Evolutionary conservation across 768 basidiomycete species (phyloP).

Genomic region (Boletus huronensis): DNA sequence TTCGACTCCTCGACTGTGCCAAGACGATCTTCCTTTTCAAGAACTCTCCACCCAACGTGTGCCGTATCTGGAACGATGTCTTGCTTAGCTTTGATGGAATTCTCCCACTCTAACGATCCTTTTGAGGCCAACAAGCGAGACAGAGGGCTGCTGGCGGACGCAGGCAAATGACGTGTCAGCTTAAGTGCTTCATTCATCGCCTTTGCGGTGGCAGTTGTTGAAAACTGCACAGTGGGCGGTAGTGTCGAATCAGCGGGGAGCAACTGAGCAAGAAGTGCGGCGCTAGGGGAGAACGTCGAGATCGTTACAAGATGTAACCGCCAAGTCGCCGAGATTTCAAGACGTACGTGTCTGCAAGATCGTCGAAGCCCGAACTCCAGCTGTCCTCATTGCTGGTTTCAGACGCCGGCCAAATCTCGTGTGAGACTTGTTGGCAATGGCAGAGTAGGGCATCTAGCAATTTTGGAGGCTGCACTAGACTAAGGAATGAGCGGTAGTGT

Average conservation of each 20-base stretch:
- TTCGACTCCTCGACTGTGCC: conserved; percentile 41
- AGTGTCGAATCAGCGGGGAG: conserved; percentile 51
- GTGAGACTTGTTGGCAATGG: conserved; percentile 49
- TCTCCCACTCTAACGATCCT: conserved; percentile 76
- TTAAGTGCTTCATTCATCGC: conserved; percentile 58
- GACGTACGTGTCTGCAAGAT: conserved; percentile 59
- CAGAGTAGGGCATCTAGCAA: conserved; percentile 53
- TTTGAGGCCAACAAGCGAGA: conserved; percentile 66
- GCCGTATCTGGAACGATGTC: conserved; percentile 47
- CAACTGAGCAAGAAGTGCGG: conserved; percentile 38
- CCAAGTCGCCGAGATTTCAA: not conserved
- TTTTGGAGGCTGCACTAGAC: conserved; percentile 59
- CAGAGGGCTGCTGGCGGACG: conserved; percentile 61
- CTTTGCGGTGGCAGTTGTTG: conserved; percentile 55
- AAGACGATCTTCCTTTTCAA: conserved; percentile 48
- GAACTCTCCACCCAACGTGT: conserved; percentile 70
- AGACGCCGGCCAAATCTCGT: conserved; percentile 49
- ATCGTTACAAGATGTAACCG: conserved; percentile 3
- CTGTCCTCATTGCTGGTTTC: conserved; percentile 27
- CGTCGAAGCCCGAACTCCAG: conserved; percentile 45
- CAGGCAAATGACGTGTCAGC: conserved; percentile 55
- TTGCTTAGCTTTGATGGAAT: conserved; percentile 53
- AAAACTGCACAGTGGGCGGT: conserved; percentile 47
- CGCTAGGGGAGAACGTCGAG: conserved; percentile 31
- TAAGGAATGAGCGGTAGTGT: conserved; percentile 18